phyloP scores from a whole-genome alignment of 2,329 filamentous ascomycete genomes.

The Trichoderma sp. region DNA sequence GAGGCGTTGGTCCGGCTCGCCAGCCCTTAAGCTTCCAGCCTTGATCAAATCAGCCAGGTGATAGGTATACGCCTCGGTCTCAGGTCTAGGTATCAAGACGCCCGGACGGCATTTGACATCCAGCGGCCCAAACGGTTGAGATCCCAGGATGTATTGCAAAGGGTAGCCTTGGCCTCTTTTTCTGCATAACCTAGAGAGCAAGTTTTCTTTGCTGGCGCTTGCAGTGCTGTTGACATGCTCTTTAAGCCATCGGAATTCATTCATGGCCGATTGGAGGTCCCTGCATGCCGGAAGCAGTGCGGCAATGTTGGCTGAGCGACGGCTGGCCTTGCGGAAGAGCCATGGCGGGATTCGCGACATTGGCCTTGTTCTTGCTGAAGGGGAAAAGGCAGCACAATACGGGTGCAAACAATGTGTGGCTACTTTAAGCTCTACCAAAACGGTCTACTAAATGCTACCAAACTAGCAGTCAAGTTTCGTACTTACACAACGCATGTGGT shows the following conservation, averaged over 20 bases:
- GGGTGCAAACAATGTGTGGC: neutral
- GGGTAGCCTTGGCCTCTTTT: constrained; percentile 63
- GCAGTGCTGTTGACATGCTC: constrained; percentile 49
- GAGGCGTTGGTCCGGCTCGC: constrained; percentile 36
- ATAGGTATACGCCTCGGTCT: constrained; percentile 67
- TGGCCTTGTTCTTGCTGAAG: neutral
- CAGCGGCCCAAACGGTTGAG: constrained; percentile 81
- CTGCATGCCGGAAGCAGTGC: constrained; percentile 63
- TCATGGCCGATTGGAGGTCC: constrained; percentile 59
- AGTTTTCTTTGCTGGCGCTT: constrained; percentile 19
- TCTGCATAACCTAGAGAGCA: constrained; percentile 43
- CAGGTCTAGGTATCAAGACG: constrained; percentile 81
- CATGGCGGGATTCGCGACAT: constrained; percentile 65
- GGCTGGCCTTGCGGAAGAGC: constrained; percentile 53
- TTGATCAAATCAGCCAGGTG: constrained; percentile 51
- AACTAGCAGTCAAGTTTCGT: neutral
- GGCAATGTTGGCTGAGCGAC: constrained; percentile 54
- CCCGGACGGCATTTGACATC: constrained; percentile 73
- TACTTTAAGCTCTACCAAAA: neutral
- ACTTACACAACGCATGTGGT: neutral
- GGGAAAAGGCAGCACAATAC: neutral
- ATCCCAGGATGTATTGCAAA: constrained; percentile 84
- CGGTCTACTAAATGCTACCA: neutral
- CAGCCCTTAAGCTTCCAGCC: constrained; percentile 20
- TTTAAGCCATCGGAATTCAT: constrained; percentile 71